Base-by-base conservation (phyloP, 768 basidiomycete species). In the Trametes cinnabarina region DNA sequence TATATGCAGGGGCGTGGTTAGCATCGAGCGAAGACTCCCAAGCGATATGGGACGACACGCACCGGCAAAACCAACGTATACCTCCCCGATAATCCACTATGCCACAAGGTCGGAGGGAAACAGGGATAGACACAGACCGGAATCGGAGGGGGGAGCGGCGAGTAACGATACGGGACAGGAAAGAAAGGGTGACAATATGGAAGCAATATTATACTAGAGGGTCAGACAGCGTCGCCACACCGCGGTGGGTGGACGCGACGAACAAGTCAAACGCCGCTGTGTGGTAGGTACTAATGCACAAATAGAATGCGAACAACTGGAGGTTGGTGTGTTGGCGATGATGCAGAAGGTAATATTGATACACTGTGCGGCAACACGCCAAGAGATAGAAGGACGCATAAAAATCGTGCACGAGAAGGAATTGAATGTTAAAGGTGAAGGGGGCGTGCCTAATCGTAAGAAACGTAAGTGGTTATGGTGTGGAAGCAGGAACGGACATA, bases 321-420 rank as follows among this genome's bases (percentile, higher is more conserved):
- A 35, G 23, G 30, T 32, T 32, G n/a, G n/a, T n/a, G n/a, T n/a
- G 30, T 32, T 60, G 62, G 58, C 62, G 58, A 57, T 58, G 58
- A 34, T 54, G 43, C 52, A 40, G 42, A 42, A 56, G 19, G 61
- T 54, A 56, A 62, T 63, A 63, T 60, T 63, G 62, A 63, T 63
- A 63, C 62, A 63, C 58, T 63, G 58, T 58, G 62, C 54, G 59
- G 62, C 62, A 58, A 63, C 57, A 58, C 47, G 54, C 62, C 48
- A 55, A 49, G 26, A 12, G 35, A 35, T 15, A 44, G 41, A 42
- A 58, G 22, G 51, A 52, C 40, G 57, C 53, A 51, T 51, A 23
- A 53, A 19, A 47, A 52, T 47, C 48, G 55, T 58, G 55, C 58
- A 53, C 20, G 51, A 34, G 26, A 43, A 47, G 44, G 41, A 23